Evolutionary conservation across 345 rosid species (phyloP).

Genomic region (Pseudoturritis turrita): DNA sequence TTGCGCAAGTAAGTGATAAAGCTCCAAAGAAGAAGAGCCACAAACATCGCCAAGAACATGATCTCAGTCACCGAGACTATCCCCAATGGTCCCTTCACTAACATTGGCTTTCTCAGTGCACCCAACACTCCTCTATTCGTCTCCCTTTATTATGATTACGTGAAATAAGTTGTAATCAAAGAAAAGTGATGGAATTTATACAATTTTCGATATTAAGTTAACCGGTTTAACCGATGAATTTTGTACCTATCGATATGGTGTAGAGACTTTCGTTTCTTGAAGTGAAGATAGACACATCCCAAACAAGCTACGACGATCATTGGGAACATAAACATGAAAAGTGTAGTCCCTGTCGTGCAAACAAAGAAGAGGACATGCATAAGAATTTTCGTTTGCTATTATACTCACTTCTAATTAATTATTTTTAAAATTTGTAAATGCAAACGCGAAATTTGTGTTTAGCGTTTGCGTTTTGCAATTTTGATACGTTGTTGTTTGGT

Average conservation of each 20-base stretch:
- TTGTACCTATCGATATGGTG: constrained; percentile 4
- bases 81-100: constrained; percentile 81
- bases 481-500: background rate
- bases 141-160: background rate
- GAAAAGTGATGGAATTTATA: background rate
- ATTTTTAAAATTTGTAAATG: no score
- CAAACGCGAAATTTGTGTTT: background rate
- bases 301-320: constrained; percentile 50
- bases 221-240: background rate
- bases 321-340: constrained; percentile 54
- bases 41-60: constrained; percentile 57
- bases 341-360: constrained; percentile 39
- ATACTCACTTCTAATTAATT: no score
- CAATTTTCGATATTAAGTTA: background rate
- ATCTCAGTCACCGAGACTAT: constrained; percentile 66
- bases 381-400: background rate
- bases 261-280: constrained; percentile 17
- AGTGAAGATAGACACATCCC: constrained; percentile 58
- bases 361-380: background rate
- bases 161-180: background rate
- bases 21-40: constrained; percentile 66
- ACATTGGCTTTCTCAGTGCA: constrained; percentile 48
- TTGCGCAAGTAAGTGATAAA: constrained; percentile 41
- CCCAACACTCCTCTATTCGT: constrained; percentile 13
- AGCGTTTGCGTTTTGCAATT: background rate